phyloP scores from a whole-genome alignment of 2,329 filamentous ascomycete species.

The Eutypella sp. region DNA sequence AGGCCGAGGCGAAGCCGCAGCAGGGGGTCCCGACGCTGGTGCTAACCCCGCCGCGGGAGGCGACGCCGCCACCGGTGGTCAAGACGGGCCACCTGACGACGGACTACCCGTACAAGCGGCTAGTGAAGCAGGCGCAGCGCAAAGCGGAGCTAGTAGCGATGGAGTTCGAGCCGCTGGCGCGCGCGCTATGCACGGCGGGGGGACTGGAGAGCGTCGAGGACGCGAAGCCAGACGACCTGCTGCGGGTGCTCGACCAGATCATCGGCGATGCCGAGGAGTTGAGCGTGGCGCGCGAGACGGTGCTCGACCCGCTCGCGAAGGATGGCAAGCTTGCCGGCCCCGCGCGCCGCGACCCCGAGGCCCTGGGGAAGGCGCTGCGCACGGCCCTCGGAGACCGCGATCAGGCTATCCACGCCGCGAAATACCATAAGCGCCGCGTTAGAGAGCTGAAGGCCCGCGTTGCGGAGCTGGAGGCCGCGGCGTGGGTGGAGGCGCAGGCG shows the following conservation, averaged over 20 bases:
- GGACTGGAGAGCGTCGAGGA: slow-evolving; percentile 7
- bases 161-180: slow-evolving; percentile 11
- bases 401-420: slow-evolving; percentile 5
- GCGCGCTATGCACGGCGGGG: slow-evolving; percentile 12
- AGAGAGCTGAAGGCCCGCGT: slow-evolving; percentile 5
- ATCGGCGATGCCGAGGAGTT: slow-evolving; percentile 11
- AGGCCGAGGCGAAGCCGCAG: background rate
- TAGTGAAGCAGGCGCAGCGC: slow-evolving; percentile 8
- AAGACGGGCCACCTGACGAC: background rate
- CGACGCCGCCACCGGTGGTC: background rate
- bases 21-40: background rate
- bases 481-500: too few species aligned
- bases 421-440: slow-evolving; percentile 4
- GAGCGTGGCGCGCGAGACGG: slow-evolving; percentile 14
- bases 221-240: slow-evolving; percentile 3
- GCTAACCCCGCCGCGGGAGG: background rate
- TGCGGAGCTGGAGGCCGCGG: background rate
- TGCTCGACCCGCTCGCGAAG: slow-evolving; percentile 10
- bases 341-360: slow-evolving; percentile 5
- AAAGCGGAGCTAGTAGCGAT: background rate
- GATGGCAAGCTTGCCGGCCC: slow-evolving; percentile 13
- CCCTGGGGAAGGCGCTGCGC: slow-evolving; percentile 3
- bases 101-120: slow-evolving; percentile 10
- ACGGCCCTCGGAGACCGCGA: slow-evolving; percentile 12
- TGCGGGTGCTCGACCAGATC: slow-evolving; percentile 9